A percentile compares a stretch with the other conserved stretches of the same genome.
Evolutionary conservation across 352 stramenopile species (phyloP).

Genomic region (Phytophthora sp.): DNA sequence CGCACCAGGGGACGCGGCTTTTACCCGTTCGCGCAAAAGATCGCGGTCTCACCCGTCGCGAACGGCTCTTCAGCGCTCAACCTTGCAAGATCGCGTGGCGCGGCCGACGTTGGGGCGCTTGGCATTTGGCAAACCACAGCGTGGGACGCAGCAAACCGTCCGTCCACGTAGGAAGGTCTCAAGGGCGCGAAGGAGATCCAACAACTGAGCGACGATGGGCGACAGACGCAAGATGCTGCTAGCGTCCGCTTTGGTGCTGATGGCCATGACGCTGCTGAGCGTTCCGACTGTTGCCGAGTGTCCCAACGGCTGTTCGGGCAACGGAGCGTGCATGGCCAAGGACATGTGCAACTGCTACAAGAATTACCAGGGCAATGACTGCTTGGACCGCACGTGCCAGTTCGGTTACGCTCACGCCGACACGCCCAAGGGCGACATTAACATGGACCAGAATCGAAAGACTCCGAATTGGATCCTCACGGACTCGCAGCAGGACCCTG

Average conservation of each 20-base stretch:
- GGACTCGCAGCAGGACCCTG: conserved; percentile 76
- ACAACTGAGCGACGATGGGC: conserved; percentile 21
- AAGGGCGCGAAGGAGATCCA: no score
- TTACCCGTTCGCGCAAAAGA: conserved; percentile 23
- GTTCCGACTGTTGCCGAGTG: conserved; percentile 51
- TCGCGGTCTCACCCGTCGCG: conserved; percentile 32
- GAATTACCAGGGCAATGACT: conserved; percentile 87
- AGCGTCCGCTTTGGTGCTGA: conserved; percentile 26
- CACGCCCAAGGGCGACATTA: conserved; percentile 93
- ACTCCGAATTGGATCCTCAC: conserved; percentile 56
- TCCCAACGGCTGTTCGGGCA: conserved; percentile 82
- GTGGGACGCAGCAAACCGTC: conserved; percentile 12
- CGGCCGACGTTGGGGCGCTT: no score
- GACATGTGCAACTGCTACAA: conserved; percentile 89
- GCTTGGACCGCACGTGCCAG: conserved; percentile 79
- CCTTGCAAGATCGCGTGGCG: conserved; percentile 24
- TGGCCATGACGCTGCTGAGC: conserved; percentile 29
- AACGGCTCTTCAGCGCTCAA: conserved; percentile 26
- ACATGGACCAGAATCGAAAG: conserved; percentile 71
- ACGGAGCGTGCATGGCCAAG: conserved; percentile 81
- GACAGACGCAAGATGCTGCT: conserved; percentile 25
- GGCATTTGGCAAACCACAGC: conserved; percentile 37
- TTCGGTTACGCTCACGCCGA: conserved; percentile 91
- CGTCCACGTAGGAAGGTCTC: not conserved
- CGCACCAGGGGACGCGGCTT: conserved; percentile 4